Percentiles rank a stretch among this genome's conserved stretches.
These are phyloP conservation scores for Platanus orientalis DNA, from an alignment of 164 flowering plant genomes.

Conservation along the genomic window DNA sequence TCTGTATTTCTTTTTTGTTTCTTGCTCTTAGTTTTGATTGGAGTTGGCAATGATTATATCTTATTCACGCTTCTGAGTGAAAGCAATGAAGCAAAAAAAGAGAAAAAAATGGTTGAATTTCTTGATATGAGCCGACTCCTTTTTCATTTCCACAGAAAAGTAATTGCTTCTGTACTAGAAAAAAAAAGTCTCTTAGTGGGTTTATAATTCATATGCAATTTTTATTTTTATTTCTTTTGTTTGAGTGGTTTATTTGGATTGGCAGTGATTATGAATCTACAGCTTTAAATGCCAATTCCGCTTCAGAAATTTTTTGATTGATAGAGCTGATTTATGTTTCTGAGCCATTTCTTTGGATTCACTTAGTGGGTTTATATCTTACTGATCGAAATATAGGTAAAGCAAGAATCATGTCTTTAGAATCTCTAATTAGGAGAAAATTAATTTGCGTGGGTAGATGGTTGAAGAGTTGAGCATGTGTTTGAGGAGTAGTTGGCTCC, in stretches of 20 bases:
- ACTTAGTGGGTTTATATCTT: too few species aligned
- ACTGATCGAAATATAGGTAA: too few species aligned
- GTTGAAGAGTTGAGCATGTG: neutral
- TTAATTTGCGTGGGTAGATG: too few species aligned
- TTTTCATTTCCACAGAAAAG: too few species aligned
- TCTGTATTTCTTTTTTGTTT: neutral
- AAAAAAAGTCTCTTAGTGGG: too few species aligned
- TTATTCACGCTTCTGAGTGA: constrained; percentile 92
- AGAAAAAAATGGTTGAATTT: constrained; percentile 78
- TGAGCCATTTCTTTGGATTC: constrained; percentile 40
- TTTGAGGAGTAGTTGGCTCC: constrained; percentile 32
- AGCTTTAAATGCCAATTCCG: constrained; percentile 96
- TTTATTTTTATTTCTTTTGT: too few species aligned
- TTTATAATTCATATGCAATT: too few species aligned
- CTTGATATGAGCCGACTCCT: constrained; percentile 70
- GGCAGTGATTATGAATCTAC: constrained; percentile 63
- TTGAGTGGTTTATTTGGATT: neutral
- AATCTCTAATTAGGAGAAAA: too few species aligned
- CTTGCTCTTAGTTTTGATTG: neutral
- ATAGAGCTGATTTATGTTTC: constrained; percentile 53
- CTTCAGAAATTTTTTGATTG: constrained; percentile 84
- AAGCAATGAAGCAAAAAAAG: constrained; percentile 61
- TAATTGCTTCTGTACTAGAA: too few species aligned
- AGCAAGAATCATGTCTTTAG: too few species aligned
- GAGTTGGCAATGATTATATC: constrained; percentile 64